Evolutionary conservation across 2,329 filamentous ascomycete genomes (phyloP).

Genomic region (Diaporthe citriasiana): DNA sequence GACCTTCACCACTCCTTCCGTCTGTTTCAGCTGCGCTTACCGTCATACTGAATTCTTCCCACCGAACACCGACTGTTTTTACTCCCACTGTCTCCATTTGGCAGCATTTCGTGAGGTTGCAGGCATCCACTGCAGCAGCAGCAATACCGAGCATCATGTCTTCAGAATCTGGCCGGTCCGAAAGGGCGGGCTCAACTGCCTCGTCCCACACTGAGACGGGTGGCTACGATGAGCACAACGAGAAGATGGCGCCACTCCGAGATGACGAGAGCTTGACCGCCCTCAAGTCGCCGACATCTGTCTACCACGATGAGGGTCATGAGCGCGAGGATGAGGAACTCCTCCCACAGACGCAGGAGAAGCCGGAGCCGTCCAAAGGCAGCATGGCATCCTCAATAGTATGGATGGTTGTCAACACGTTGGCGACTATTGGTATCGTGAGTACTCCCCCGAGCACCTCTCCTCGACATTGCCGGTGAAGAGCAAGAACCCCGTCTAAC

Average conservation of each 20-base stretch:
- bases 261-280: conserved; percentile 51
- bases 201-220: conserved; percentile 53
- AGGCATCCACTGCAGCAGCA: neutral
- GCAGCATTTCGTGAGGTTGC: neutral
- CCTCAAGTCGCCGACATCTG: conserved; percentile 45
- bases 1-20: conserved; percentile 1
- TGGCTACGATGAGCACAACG: conserved; percentile 52
- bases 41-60: neutral
- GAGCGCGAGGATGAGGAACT: conserved; percentile 59
- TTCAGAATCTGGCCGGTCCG: conserved; percentile 45
- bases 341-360: conserved; percentile 53
- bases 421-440: conserved; percentile 75
- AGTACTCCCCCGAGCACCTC: conserved; percentile 45
- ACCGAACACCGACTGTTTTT: neutral
- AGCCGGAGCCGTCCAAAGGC: conserved; percentile 52
- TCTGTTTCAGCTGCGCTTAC: conserved; percentile 31
- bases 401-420: conserved; percentile 73
- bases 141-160: conserved; percentile 42
- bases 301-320: conserved; percentile 51
- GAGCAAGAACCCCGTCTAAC: conserved; percentile 14
- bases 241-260: conserved; percentile 51
- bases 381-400: conserved; percentile 58
- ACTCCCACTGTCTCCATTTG: neutral
- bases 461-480: neutral
- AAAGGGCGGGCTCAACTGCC: conserved; percentile 50